These are phyloP conservation scores for Saccharomyces hybrid DNA, from an alignment of 1,139 yeast genomes.

Conservation along the genomic window DNA sequence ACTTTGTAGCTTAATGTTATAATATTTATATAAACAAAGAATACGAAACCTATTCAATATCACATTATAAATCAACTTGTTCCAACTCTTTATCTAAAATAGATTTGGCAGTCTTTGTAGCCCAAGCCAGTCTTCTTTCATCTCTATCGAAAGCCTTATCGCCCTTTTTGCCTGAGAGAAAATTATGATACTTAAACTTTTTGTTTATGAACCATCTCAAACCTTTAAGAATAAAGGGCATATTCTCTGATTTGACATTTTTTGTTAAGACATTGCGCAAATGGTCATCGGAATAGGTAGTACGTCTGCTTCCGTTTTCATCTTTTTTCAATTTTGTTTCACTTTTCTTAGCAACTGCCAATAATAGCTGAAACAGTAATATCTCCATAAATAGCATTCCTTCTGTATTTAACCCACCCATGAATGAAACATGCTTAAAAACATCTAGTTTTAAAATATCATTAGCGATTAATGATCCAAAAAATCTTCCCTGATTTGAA, in stretches of 20 bases:
- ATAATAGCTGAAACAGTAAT: conserved; percentile 58
- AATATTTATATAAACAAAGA: neutral
- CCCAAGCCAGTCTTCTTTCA: conserved; percentile 62
- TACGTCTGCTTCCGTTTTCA: conserved; percentile 31
- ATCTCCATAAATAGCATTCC: conserved; percentile 65
- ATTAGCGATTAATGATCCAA: conserved; percentile 65
- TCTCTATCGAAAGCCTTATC: conserved; percentile 40
- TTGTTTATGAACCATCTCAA: conserved; percentile 59
- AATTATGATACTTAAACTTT: conserved; percentile 43
- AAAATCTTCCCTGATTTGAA: conserved; percentile 71
- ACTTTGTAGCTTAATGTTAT: neutral
- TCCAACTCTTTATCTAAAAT: conserved; percentile 17
- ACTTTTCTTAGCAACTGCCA: conserved; percentile 62
- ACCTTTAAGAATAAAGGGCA: conserved; percentile 54
- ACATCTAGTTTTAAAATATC: conserved; percentile 66
- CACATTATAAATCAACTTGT: conserved; percentile 7
- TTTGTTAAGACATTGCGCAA: conserved; percentile 49
- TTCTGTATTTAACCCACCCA: conserved; percentile 65
- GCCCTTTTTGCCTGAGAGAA: conserved; percentile 38
- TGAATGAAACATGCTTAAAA: conserved; percentile 64
- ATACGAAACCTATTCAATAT: neutral
- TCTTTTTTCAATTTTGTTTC: conserved; percentile 44
- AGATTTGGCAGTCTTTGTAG: conserved; percentile 7
- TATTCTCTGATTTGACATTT: conserved; percentile 50
- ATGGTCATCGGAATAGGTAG: conserved; percentile 45